These are phyloP conservation scores for Irpex sp. DNA, from an alignment of 1,284 basidiomycete genomes.

Conservation along the genomic window DNA sequence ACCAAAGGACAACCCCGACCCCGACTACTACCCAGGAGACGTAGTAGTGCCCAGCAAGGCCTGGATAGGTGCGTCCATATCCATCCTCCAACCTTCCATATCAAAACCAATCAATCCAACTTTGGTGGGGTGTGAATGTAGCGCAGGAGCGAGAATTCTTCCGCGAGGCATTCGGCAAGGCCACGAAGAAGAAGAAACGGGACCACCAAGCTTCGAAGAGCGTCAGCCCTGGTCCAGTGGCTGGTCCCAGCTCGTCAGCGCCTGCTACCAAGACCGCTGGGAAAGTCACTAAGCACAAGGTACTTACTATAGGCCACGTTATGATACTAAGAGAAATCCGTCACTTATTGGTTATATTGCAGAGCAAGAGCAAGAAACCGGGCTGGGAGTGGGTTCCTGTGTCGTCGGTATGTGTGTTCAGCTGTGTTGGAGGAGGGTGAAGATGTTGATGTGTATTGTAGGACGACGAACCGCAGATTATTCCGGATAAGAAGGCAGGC, in stretches of 20 bases:
- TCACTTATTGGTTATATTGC: neutral
- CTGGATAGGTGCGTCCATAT: constrained; percentile 21
- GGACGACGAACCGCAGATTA: neutral
- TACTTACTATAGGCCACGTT: neutral
- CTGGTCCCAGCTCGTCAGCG: neutral
- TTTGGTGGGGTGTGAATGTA: constrained; percentile 13
- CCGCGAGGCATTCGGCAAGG: constrained; percentile 30
- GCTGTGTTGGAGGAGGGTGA: neutral
- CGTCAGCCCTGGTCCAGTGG: constrained; percentile 13
- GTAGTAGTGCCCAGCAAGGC: constrained; percentile 30
- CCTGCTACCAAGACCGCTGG: constrained; percentile 10
- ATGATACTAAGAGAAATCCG: neutral
- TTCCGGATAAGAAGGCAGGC: neutral
- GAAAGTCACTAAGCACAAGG: constrained; percentile 13
- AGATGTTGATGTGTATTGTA: neutral
- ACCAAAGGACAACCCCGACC: constrained; percentile 43
- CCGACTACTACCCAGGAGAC: constrained; percentile 44
- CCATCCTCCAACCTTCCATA: no score
- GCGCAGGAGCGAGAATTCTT: constrained; percentile 40
- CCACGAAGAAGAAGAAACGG: neutral
- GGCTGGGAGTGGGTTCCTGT: neutral
- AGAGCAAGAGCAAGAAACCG: neutral
- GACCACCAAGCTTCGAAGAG: constrained; percentile 23
- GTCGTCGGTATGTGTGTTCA: neutral
- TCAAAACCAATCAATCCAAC: no score